Evolutionary conservation across 1,284 basidiomycete species (phyloP), one percentile per base, ranked within the genome.

Genomic region (Tranzscheliella williamsii): DNA sequence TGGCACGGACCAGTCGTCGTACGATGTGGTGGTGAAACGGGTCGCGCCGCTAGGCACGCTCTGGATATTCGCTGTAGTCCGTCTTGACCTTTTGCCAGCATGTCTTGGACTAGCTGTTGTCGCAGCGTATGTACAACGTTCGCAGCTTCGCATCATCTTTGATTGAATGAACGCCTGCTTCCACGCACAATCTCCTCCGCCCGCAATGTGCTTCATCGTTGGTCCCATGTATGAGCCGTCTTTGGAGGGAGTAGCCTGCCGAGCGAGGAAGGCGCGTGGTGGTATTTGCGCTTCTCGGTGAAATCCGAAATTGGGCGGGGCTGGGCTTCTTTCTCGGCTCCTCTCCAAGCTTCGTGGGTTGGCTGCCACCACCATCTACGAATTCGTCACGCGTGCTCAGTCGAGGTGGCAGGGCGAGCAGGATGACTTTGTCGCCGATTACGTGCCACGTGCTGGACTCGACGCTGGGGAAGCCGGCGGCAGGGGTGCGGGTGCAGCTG

Each of bases 371-470:
- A 16, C 7, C 39, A 18, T 29, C 15, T 8, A 24, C 27, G 16
- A 11, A 29, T 22, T 16, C 23, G 12, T 15, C 13, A 17, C n/a
- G n/a, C n/a, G n/a, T n/a, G n/a, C n/a, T n/a, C n/a, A n/a, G n/a
- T n/a, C n/a, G n/a, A n/a, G n/a, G n/a, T n/a, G n/a, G n/a, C n/a
- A n/a, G n/a, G n/a, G n/a, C n/a, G n/a, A 9, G 9, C 16, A 42
- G 3, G 29, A 62, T 62, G 58, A 51, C 64, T 7, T 64, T 58
- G 41, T 70, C 67, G 12, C 88, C 89, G 1, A 88, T 94, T 54
- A 94, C 91, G 27, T 93, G 91, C 76, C 91, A 94, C 67, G 90
- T 94, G 12, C 85, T 94, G 50, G 91, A 94, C 74, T 85, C 88
- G 3, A 87, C 89, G 2, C 80, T 84, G 4, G 91, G 91, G 29